Percentiles rank a stretch among this genome's conserved stretches.
Conservation (phyloP, 371 early-diverging fungal species). For the Syncephalis plumigaleata region DNA sequence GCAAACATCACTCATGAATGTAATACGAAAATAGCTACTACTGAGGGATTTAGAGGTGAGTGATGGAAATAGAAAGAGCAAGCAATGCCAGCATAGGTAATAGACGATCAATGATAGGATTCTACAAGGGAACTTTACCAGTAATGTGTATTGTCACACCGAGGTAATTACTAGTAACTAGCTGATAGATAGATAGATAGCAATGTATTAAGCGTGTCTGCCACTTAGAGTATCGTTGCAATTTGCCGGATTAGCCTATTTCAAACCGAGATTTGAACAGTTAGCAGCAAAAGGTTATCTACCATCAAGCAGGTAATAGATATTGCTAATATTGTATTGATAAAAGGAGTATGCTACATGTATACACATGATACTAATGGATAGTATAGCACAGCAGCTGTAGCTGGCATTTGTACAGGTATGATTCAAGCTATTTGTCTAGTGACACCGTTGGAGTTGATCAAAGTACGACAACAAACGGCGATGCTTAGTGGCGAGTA, state of each 20-base stretch:
- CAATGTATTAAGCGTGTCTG: background rate
- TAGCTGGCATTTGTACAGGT: constrained; percentile 30
- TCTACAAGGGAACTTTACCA: constrained; percentile 26
- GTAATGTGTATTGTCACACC: constrained; percentile 29
- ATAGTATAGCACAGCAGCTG: constrained; percentile 25
- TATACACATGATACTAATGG: too few relatives aligned
- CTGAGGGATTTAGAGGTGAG: constrained; percentile 3
- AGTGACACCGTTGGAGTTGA: constrained; percentile 30
- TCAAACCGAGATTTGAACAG: constrained; percentile 28
- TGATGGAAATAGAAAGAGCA: background rate
- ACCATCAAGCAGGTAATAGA: constrained; percentile 12
- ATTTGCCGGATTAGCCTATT: constrained; percentile 26
- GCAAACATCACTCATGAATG: background rate
- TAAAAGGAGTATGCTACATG: background rate
- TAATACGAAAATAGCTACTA: background rate
- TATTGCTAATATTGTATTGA: background rate
- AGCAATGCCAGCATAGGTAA: background rate
- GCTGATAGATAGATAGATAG: background rate
- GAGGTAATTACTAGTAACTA: constrained; percentile 2
- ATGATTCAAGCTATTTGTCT: constrained; percentile 28
- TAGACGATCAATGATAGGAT: constrained; percentile 15
- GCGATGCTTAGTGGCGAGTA: constrained; percentile 22
- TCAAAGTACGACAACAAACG: constrained; percentile 32
- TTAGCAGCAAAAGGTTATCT: constrained; percentile 14
- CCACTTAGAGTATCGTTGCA: constrained; percentile 19